phyloP scores from a whole-genome alignment of 352 stramenopile genomes.

The Phytophthora crassamura region DNA sequence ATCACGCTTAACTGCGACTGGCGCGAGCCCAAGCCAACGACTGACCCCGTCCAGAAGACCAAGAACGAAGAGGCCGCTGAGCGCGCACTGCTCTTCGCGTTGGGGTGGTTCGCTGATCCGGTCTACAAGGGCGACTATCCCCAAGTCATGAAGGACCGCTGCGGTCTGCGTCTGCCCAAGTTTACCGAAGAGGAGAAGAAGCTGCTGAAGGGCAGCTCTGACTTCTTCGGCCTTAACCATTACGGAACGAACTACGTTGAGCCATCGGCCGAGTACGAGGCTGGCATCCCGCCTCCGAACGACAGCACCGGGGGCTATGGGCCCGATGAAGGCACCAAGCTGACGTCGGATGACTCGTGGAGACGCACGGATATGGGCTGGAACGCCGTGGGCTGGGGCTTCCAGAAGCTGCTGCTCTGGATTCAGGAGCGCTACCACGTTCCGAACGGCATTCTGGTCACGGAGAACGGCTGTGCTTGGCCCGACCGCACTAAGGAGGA shows the following conservation, averaged over 20 bases:
- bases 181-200: constrained; percentile 90
- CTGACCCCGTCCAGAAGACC: constrained; percentile 55
- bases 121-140: constrained; percentile 95
- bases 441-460: constrained; percentile 84
- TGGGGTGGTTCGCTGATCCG: constrained; percentile 94
- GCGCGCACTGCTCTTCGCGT: constrained; percentile 85
- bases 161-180: constrained; percentile 81
- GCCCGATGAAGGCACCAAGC: constrained; percentile 49
- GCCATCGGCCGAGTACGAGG: constrained; percentile 52
- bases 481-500: constrained; percentile 71
- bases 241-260: constrained; percentile 81
- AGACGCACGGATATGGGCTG: constrained; percentile 86
- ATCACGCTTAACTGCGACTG: constrained; percentile 94
- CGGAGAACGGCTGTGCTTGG: constrained; percentile 92
- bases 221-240: constrained; percentile 97
- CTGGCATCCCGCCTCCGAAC: constrained; percentile 39
- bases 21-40: constrained; percentile 72
- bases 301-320: constrained; percentile 41
- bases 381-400: constrained; percentile 79
- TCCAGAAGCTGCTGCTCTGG: constrained; percentile 90
- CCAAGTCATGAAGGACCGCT: constrained; percentile 86
- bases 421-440: constrained; percentile 88
- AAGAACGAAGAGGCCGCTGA: constrained; percentile 73
- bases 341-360: constrained; percentile 61
- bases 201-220: constrained; percentile 80